These are phyloP conservation scores for Ceratocystis huliohia DNA, from an alignment of 2,329 filamentous ascomycete genomes.

Conservation along the genomic window DNA sequence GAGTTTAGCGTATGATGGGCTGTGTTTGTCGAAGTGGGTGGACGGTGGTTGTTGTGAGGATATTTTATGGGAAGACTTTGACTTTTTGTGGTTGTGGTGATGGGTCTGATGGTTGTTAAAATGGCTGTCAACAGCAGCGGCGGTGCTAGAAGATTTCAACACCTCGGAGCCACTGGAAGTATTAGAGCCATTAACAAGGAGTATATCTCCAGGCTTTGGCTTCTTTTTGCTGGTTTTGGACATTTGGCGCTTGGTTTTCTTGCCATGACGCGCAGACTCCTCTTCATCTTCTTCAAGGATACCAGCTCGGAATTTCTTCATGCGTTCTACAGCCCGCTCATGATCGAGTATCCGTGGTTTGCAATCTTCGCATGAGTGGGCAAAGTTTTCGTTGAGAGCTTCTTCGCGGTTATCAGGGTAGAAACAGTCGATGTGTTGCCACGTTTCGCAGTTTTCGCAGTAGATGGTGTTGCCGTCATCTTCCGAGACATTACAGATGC, in stretches of 20 bases:
- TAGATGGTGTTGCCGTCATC: slow-evolving; percentile 97
- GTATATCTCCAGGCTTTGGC: slow-evolving; percentile 54
- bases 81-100: slow-evolving; percentile 51
- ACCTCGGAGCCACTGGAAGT: not conserved
- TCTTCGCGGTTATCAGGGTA: slow-evolving; percentile 63
- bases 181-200: slow-evolving; percentile 39
- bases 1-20: slow-evolving; percentile 50
- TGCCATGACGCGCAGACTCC: slow-evolving; percentile 45
- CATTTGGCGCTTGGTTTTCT: slow-evolving; percentile 60
- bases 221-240: slow-evolving; percentile 85
- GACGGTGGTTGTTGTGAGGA: slow-evolving; percentile 54
- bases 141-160: not conserved
- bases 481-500: slow-evolving; percentile 84
- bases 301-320: slow-evolving; percentile 31
- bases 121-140: not conserved
- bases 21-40: slow-evolving; percentile 52
- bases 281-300: slow-evolving; percentile 37
- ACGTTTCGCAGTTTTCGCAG: slow-evolving; percentile 90
- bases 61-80: slow-evolving; percentile 68
- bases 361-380: slow-evolving; percentile 85
- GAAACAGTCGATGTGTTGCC: slow-evolving; percentile 97
- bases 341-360: slow-evolving; percentile 62
- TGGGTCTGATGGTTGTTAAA: not conserved
- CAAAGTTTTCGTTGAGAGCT: slow-evolving; percentile 56
- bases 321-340: slow-evolving; percentile 60